Evolutionary conservation across 495 filamentous ascomycete genomes (phyloP).

Genomic region (Aspergillus sclerotiicarbonarius): DNA sequence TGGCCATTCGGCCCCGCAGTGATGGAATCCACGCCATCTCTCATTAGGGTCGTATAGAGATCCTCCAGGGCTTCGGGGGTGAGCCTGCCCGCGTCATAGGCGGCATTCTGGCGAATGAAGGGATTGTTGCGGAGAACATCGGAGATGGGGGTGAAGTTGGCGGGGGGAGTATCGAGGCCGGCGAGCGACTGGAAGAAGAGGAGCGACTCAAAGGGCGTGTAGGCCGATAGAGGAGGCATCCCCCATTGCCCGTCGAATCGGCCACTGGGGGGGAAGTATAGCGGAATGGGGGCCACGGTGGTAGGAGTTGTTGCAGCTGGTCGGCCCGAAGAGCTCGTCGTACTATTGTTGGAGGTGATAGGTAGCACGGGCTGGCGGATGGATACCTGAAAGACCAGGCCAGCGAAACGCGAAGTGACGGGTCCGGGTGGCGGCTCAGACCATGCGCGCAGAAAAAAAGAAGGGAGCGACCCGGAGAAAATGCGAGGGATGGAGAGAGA

Average conservation of each 20-base stretch:
- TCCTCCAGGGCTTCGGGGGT: constrained; percentile 74
- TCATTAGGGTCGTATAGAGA: constrained; percentile 71
- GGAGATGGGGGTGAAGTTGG: constrained; percentile 71
- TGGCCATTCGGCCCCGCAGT: constrained; percentile 28
- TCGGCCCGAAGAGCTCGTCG: constrained; percentile 11
- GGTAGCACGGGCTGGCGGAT: background rate
- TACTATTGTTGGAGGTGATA: constrained; percentile 1
- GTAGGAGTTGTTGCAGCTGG: constrained; percentile 16
- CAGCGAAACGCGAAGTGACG: constrained; percentile 4
- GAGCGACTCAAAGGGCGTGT: constrained; percentile 84
- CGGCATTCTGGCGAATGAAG: constrained; percentile 62
- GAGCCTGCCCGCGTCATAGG: constrained; percentile 70
- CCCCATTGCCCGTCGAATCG: constrained; percentile 47
- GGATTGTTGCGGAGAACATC: constrained; percentile 67
- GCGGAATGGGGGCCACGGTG: constrained; percentile 47
- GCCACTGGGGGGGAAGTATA: constrained; percentile 38
- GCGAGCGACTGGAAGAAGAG: constrained; percentile 85
- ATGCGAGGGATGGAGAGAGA: constrained; percentile 11
- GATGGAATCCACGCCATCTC: constrained; percentile 60
- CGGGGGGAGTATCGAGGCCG: constrained; percentile 58
- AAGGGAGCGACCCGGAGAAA: constrained; percentile 10
- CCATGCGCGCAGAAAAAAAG: constrained; percentile 20
- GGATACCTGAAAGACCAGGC: constrained; percentile 1
- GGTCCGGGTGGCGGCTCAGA: constrained; percentile 16
- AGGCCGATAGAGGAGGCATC: constrained; percentile 59